phyloP scores from a whole-genome alignment of 108 stramenopile genomes.

The Cyclotella baltica region DNA sequence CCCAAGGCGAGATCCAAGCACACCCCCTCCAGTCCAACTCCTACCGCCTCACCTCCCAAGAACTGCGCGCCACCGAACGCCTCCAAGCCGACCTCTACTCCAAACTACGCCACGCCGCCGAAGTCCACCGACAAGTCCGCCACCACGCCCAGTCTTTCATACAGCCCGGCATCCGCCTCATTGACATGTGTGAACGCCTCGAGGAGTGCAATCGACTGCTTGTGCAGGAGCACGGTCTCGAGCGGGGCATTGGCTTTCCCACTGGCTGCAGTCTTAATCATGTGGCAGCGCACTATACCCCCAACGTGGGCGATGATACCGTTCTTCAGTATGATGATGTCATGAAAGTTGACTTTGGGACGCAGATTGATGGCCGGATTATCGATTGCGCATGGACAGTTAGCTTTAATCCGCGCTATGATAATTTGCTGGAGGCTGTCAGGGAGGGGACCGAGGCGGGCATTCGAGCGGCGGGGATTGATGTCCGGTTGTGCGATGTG shows the following conservation, averaged over 20 bases:
- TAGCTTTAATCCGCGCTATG: conserved; percentile 93
- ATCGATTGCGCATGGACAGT: conserved; percentile 99
- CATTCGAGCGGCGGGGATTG: conserved; percentile 93
- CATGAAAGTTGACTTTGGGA: conserved; percentile 99
- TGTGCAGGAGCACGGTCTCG: conserved; percentile 88
- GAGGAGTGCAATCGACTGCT: conserved; percentile 95
- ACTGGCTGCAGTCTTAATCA: conserved; percentile 98
- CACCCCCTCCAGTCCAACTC: conserved; percentile 88
- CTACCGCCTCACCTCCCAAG: conserved; percentile 86
- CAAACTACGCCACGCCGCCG: conserved; percentile 91
- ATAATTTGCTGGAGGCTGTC: conserved; percentile 92
- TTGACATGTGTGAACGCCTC: conserved; percentile 94
- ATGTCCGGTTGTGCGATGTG: conserved; percentile 96
- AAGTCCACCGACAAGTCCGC: conserved; percentile 98
- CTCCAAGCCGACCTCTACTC: conserved; percentile 84
- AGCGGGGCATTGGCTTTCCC: conserved; percentile 97
- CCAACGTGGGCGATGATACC: conserved; percentile 96
- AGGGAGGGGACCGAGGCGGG: conserved; percentile 96
- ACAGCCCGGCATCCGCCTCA: conserved; percentile 95
- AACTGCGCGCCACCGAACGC: conserved; percentile 87
- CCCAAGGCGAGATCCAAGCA: conserved; percentile 90
- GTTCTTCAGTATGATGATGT: conserved; percentile 93
- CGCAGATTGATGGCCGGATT: conserved; percentile 98
- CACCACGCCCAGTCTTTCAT: conserved; percentile 94
- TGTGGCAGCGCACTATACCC: conserved; percentile 99